These are phyloP conservation scores for Naganishia cerealis DNA, from an alignment of 1,284 basidiomycete species.

Conservation along the genomic window DNA sequence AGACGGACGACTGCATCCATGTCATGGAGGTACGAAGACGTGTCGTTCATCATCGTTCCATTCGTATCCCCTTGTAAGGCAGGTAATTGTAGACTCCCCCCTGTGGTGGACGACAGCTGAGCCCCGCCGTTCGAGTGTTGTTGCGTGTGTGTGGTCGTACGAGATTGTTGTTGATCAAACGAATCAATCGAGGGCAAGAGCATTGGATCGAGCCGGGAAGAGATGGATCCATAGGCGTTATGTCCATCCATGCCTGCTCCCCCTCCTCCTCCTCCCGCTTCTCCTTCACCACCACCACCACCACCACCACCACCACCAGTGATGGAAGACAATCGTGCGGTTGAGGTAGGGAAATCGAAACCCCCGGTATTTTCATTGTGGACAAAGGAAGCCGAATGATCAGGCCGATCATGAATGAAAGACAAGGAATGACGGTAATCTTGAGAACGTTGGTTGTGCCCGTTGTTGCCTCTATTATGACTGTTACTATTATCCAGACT, in stretches of 20 bases:
- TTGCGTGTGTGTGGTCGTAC: background rate
- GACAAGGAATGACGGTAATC: slow-evolving; percentile 4
- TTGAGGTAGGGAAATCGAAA: slow-evolving; percentile 5
- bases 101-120: background rate
- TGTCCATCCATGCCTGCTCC: background rate
- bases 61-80: background rate
- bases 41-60: background rate
- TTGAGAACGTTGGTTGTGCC: background rate
- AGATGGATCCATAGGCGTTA: background rate
- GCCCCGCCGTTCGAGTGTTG: background rate
- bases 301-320: background rate
- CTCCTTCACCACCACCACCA: background rate
- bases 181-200: background rate
- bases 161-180: background rate
- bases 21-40: background rate
- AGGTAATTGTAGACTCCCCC: background rate
- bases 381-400: background rate
- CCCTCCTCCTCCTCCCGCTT: background rate
- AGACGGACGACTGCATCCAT: background rate
- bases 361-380: background rate
- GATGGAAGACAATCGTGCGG: slow-evolving; percentile 1
- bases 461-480: background rate
- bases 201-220: background rate
- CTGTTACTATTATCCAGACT: background rate
- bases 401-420: slow-evolving; percentile 1